Conservation (phyloP, 768 basidiomycete genomes). For the Leccinum subgranulosum region DNA sequence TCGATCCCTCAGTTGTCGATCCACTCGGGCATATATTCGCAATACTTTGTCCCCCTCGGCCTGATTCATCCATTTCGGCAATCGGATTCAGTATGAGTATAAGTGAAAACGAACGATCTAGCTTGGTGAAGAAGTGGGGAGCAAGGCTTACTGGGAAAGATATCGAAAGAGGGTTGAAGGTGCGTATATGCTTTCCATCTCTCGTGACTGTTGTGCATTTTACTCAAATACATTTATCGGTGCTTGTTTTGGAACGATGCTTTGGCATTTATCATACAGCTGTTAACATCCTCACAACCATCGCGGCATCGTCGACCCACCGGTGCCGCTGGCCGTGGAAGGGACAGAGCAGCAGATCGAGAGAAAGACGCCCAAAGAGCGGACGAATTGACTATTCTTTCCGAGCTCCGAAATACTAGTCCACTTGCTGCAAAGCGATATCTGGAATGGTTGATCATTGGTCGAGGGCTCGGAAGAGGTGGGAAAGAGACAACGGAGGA, state of each 20-base stretch:
- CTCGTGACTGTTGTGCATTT: not conserved
- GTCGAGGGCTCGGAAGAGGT: constrained; percentile 41
- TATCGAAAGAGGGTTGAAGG: constrained; percentile 69
- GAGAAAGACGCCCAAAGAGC: constrained; percentile 20
- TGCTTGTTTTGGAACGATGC: not conserved
- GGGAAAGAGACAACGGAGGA: constrained; percentile 22
- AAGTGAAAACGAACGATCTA: constrained; percentile 43
- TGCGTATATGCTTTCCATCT: constrained; percentile 26
- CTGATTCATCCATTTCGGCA: constrained; percentile 3
- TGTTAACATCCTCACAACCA: constrained; percentile 21
- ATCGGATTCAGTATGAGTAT: constrained; percentile 3
- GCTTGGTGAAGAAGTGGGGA: constrained; percentile 69
- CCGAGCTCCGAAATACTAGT: constrained; percentile 24
- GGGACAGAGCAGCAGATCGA: constrained; percentile 23
- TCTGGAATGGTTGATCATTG: constrained; percentile 78
- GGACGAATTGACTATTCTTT: constrained; percentile 28
- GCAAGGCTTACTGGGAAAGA: constrained; percentile 76
- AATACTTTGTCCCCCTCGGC: constrained; percentile 16
- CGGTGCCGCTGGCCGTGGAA: constrained; percentile 14
- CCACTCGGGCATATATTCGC: constrained; percentile 29
- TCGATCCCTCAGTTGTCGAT: constrained; percentile 23
- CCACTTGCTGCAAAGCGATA: constrained; percentile 59
- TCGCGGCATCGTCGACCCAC: constrained; percentile 20
- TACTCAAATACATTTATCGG: not conserved
- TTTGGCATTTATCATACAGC: constrained; percentile 3